phyloP scores from a whole-genome alignment of 208 protist species.

The Leishmania turanica region DNA sequence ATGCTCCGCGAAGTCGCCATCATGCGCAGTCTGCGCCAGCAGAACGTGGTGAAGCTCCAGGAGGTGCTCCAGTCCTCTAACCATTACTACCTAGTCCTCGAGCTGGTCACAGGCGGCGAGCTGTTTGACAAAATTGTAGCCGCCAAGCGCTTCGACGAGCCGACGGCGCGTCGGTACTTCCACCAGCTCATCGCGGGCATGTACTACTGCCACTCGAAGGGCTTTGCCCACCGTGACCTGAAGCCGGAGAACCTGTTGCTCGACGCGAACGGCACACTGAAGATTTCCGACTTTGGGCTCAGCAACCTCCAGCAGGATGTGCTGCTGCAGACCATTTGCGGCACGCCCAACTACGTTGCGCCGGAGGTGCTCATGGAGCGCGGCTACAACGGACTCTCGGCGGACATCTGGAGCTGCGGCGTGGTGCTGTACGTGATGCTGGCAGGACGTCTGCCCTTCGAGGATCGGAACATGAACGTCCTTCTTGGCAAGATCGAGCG shows the following conservation, averaged over 20 bases:
- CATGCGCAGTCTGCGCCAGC: conserved; percentile 82
- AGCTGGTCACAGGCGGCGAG: conserved; percentile 93
- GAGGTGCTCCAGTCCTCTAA: conserved; percentile 89
- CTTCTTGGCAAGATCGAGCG: conserved; percentile 94
- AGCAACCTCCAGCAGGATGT: conserved; percentile 81
- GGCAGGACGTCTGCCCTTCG: conserved; percentile 92
- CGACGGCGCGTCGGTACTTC: conserved; percentile 91
- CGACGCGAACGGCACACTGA: conserved; percentile 74
- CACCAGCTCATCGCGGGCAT: conserved; percentile 96
- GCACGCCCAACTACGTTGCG: conserved; percentile 93
- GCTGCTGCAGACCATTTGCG: conserved; percentile 91
- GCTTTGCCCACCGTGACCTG: conserved; percentile 91
- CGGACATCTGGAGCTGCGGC: conserved; percentile 97
- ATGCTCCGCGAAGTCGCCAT: conserved; percentile 90
- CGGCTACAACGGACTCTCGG: conserved; percentile 93
- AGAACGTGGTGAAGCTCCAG: conserved; percentile 85
- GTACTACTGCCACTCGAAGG: conserved; percentile 91
- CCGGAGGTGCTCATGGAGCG: conserved; percentile 94
- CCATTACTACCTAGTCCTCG: conserved; percentile 92
- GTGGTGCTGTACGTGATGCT: conserved; percentile 97
- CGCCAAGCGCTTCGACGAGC: conserved; percentile 87
- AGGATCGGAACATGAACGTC: conserved; percentile 87
- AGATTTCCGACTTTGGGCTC: conserved; percentile 95
- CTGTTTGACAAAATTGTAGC: conserved; percentile 93
- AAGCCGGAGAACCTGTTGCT: conserved; percentile 94